Evolutionary conservation across 768 basidiomycete species (phyloP).

Genomic region (Lentinula edodes): DNA sequence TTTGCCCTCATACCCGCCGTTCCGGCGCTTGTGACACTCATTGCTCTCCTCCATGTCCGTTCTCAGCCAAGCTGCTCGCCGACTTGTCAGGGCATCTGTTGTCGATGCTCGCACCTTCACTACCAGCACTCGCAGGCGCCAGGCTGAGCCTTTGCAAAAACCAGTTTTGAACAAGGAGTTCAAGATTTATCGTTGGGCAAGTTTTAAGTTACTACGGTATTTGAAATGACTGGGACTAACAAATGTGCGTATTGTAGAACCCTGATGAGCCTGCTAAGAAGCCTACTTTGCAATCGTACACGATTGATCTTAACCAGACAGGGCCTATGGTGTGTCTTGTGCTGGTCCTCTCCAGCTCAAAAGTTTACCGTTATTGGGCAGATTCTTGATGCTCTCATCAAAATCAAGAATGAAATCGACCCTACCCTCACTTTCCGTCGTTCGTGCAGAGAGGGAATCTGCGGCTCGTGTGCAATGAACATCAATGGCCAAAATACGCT

Average conservation of each 20-base stretch:
- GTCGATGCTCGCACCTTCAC: constrained; percentile 22
- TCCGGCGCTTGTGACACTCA: background rate
- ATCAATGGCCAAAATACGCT: constrained; percentile 97
- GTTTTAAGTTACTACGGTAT: constrained; percentile 18
- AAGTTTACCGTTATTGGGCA: constrained; percentile 14
- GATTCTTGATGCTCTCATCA: constrained; percentile 91
- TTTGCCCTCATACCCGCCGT: background rate
- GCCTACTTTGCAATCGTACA: constrained; percentile 86
- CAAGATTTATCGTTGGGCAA: constrained; percentile 98
- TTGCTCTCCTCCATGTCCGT: constrained; percentile 3
- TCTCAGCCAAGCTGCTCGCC: background rate
- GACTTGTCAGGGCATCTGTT: background rate
- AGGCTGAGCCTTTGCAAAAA: constrained; percentile 51
- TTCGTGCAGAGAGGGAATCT: constrained; percentile 92
- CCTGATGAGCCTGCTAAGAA: constrained; percentile 93
- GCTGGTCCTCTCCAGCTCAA: background rate
- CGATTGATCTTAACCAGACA: constrained; percentile 87
- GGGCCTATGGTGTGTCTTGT: constrained; percentile 77
- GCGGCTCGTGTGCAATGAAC: constrained; percentile 99
- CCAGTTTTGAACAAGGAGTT: constrained; percentile 84
- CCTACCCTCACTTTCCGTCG: constrained; percentile 95
- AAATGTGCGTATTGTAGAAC: constrained; percentile 44
- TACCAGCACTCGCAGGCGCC: constrained; percentile 22
- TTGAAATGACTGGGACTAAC: background rate
- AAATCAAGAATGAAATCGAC: constrained; percentile 98